phyloP scores from a whole-genome alignment of 129 eudicot genomes.

The Flaveria bidentis region DNA sequence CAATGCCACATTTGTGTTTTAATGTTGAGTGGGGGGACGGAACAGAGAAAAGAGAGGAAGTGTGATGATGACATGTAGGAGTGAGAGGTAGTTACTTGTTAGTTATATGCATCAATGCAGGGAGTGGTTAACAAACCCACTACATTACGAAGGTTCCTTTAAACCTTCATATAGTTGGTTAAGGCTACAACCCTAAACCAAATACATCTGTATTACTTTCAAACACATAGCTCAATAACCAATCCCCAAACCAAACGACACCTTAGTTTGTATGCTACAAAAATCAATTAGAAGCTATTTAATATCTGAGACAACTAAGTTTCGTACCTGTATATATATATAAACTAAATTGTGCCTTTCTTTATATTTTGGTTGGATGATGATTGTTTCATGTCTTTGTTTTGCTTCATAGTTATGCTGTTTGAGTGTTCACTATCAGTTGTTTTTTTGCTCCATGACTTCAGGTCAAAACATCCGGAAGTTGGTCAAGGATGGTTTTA shows the following conservation, averaged over 20 bases:
- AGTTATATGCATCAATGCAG: no score
- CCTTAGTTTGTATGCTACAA: background rate
- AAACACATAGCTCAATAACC: background rate
- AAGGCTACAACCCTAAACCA: no score
- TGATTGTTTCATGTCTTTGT: background rate
- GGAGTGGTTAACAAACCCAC: no score
- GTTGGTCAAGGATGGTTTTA: slow-evolving; percentile 29
- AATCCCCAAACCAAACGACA: background rate
- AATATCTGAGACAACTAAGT: background rate
- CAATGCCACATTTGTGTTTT: no score
- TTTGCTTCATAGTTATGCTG: background rate
- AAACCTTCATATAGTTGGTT: no score
- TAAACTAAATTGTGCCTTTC: background rate
- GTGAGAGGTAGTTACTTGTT: no score
- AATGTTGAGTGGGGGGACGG: no score
- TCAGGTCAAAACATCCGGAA: slow-evolving; percentile 23
- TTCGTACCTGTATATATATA: background rate
- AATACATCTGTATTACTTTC: no score
- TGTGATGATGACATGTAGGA: no score
- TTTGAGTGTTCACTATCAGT: background rate
- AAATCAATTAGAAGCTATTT: background rate
- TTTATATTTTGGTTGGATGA: background rate
- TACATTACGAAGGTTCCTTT: no score
- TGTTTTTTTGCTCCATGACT: background rate
- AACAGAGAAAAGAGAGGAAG: no score